Evolutionary conservation across 192 early-diverging fungal genomes (phyloP), one percentile per base, ranked within the genome.

Genomic region (Mortierella claussenii): DNA sequence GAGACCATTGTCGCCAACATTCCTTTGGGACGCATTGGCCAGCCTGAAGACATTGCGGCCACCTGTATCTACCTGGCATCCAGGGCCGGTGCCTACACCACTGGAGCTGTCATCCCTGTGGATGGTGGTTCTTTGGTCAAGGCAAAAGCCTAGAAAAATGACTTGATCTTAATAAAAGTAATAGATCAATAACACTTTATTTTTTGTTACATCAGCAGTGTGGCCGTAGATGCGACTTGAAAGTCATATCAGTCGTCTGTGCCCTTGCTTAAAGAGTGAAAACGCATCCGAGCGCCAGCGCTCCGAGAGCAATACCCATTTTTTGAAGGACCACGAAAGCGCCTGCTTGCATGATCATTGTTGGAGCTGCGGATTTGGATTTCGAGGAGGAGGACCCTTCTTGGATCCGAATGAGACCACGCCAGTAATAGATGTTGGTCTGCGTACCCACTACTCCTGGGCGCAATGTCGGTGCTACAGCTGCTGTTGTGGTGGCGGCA

Each of bases 41-140:
- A 64, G 8, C 79, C 92, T 1, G 86, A 92, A 61, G 96, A 97
- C 80, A 92, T 97, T 86, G 95, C 92, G 40, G 97, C 92, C 26
- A 82, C 93, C 7, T 90, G 90, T 33, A 79, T 98, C 30, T 98
- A 91, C 69, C 76, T 97, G 55, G 87, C 88, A 7, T 88, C 86
- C 21, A 61, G 82, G 6, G 95, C 91, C 1, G 91, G 90, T 20
- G 87, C 92, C 20, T 95, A 96, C 64, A 80, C 94, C 48, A 95
- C 89, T 32, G 96, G 96, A 24, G 87, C 88, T 43, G 81, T 95
- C 3, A 93, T 97, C 71, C 78, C 89, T 13, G 86, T 94, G 13
- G 96, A 97, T 74, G 96, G 96, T 58, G 96, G 96, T 5, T 50
- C 80, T 4, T 57, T 81, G 42, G 78, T 83, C 20, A 55, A 68